Base-by-base conservation (phyloP, 805 yeast genomes). In the Suhomyces pyralidae region DNA sequence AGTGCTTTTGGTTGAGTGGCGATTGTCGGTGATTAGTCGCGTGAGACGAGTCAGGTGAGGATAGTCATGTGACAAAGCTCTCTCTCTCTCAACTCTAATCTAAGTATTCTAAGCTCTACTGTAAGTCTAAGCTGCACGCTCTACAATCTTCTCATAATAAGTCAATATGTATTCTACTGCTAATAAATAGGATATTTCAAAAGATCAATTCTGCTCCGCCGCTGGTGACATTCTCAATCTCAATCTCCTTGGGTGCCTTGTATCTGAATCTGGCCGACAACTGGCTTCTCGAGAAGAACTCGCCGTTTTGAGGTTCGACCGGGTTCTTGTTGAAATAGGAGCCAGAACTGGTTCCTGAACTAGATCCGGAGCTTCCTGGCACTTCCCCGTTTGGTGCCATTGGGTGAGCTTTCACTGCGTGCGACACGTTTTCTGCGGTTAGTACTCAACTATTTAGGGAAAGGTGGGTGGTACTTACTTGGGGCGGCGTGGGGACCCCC, bases 191-290 rank as follows among this genome's bases (percentile, higher is more conserved):
- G n/a, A n/a, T n/a, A 20, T 20, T 20, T 20, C 74, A 81, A 59
- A 70, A 80, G 12, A 81, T 70, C 44, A 78, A 62, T 38, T 79
- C 83, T 34, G 96, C 97, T 60, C 97, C 97, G 52, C 98, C 99
- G 50, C 81, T 78, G 60, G 84, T 81, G 60, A 93, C 82, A 58
- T 82, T 80, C 9, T 88, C 97, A 25, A 87, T 83, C 70, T 93
- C 99, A 14, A 60, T 51, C 17, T 82, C 88, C 42, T 82, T 85
- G 24, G 89, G 77, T 0, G 77, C 72, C 42, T 77, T 73, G 66
- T 85, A 88, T 70, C 86, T 84, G 76, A 88, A 91, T 66, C 94
- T 82, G 55, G 70, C 58, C 3, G 98, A 91, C 54, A 93, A 79
- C 51, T 85, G 81, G 49, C 80, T 72, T 58, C 94, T 78, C 28